Conservation (phyloP, 1,284 basidiomycete species). For the Cryptococcus amylolentus region DNA sequence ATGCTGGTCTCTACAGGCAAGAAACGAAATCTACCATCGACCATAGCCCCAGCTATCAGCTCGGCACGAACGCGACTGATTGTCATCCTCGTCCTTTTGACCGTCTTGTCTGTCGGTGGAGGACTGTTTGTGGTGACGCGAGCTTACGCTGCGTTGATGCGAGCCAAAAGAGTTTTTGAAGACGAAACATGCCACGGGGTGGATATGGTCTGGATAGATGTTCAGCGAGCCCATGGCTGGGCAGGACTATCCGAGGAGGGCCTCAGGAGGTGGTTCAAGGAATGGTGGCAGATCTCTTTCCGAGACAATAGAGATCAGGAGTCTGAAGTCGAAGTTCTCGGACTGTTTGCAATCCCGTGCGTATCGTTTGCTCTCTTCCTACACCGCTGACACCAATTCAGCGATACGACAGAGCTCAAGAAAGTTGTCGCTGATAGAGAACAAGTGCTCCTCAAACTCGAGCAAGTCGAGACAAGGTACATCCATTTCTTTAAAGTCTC, state of each 20-base stretch:
- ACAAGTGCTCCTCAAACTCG: slow-evolving; percentile 67
- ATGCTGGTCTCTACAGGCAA: background rate
- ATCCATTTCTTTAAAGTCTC: slow-evolving; percentile 60
- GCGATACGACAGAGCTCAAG: slow-evolving; percentile 64
- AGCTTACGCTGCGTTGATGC: slow-evolving; percentile 60
- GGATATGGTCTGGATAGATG: slow-evolving; percentile 61
- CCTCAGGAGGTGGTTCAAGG: slow-evolving; percentile 13
- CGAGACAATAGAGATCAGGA: slow-evolving; percentile 32
- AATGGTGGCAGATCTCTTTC: slow-evolving; percentile 12
- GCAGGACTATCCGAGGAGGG: slow-evolving; percentile 60
- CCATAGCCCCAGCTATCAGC: slow-evolving; percentile 51
- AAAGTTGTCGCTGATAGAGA: slow-evolving; percentile 67
- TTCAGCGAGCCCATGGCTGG: slow-evolving; percentile 63
- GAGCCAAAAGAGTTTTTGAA: slow-evolving; percentile 60
- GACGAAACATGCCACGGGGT: slow-evolving; percentile 61
- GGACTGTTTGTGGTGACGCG: slow-evolving; percentile 63
- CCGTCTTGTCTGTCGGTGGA: slow-evolving; percentile 62
- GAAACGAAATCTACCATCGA: slow-evolving; percentile 25
- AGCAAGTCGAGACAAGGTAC: slow-evolving; percentile 71
- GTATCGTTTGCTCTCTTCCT: slow-evolving; percentile 22
- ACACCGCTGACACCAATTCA: background rate
- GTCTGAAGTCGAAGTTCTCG: slow-evolving; percentile 62
- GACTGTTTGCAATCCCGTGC: slow-evolving; percentile 69
- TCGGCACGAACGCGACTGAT: slow-evolving; percentile 58
- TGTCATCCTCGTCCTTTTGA: slow-evolving; percentile 60